These are phyloP conservation scores for Acacia melanoxylon DNA, from an alignment of 306 rosid genomes.

Conservation along the genomic window DNA sequence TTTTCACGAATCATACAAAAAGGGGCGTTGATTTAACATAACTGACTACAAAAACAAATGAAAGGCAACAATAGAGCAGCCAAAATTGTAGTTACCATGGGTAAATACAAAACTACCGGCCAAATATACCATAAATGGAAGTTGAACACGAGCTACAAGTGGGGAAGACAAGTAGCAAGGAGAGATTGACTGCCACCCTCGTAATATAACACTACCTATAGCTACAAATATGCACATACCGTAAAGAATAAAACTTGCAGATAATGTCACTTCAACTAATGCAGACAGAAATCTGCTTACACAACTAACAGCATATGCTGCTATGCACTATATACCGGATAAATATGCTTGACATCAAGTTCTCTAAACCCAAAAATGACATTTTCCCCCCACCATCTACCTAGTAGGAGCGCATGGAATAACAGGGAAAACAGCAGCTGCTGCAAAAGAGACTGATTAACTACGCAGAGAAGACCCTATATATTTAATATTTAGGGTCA, in stretches of 20 bases:
- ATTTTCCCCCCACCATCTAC: neutral
- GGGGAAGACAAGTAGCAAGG: neutral
- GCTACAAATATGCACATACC: neutral
- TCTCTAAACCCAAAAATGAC: neutral
- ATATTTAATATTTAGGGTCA: neutral
- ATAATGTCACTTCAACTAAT: neutral
- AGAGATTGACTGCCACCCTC: neutral
- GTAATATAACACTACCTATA: neutral
- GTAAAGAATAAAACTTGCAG: neutral
- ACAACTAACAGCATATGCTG: neutral
- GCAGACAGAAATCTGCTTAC: neutral
- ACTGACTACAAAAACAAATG: conserved; percentile 10
- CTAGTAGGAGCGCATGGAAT: neutral
- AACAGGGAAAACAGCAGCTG: neutral
- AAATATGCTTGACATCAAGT: neutral
- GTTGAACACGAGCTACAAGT: neutral
- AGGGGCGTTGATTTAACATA: neutral
- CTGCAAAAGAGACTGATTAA: neutral
- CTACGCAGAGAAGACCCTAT: neutral
- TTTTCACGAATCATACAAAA: neutral
- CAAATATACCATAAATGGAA: conserved; percentile 13
- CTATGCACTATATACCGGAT: neutral
- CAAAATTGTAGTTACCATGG: neutral
- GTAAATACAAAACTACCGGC: neutral
- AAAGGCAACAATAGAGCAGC: neutral